phyloP scores from a whole-genome alignment of 2,329 filamentous ascomycete genomes.

The Myriosclerotinia scirpicola region DNA sequence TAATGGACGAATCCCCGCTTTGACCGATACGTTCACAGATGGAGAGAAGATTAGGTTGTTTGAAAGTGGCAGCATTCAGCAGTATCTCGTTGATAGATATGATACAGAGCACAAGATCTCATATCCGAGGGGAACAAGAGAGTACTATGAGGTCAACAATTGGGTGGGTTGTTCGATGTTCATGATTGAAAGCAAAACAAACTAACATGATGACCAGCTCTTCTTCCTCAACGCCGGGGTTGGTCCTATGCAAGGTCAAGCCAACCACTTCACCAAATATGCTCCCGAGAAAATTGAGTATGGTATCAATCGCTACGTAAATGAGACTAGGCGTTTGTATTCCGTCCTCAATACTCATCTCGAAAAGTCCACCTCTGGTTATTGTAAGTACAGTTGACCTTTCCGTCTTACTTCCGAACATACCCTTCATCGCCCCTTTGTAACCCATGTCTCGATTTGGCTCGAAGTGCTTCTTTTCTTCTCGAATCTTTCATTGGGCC shows the following conservation, averaged over 20 bases:
- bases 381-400: slow-evolving; percentile 35
- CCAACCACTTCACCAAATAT: slow-evolving; percentile 82
- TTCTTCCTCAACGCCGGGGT: slow-evolving; percentile 78
- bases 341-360: slow-evolving; percentile 74
- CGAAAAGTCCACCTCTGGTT: slow-evolving; percentile 53
- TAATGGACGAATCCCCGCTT: slow-evolving; percentile 85
- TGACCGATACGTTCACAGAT: slow-evolving; percentile 77
- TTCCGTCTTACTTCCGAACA: not conserved
- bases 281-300: slow-evolving; percentile 82
- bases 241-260: slow-evolving; percentile 80
- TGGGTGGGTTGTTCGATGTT: slow-evolving; percentile 55
- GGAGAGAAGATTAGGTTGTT: slow-evolving; percentile 74
- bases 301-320: slow-evolving; percentile 77
- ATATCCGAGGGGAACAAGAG: slow-evolving; percentile 69
- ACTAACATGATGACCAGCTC: slow-evolving; percentile 40
- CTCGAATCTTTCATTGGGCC: not conserved
- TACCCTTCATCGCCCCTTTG: not conserved
- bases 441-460: not conserved
- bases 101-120: slow-evolving; percentile 80
- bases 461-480: not conserved
- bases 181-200: not conserved
- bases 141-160: slow-evolving; percentile 77
- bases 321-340: slow-evolving; percentile 82
- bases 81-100: slow-evolving; percentile 81
- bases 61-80: slow-evolving; percentile 79